These are phyloP conservation scores for Russula vinacea DNA, from an alignment of 768 basidiomycete genomes.

Conservation along the genomic window DNA sequence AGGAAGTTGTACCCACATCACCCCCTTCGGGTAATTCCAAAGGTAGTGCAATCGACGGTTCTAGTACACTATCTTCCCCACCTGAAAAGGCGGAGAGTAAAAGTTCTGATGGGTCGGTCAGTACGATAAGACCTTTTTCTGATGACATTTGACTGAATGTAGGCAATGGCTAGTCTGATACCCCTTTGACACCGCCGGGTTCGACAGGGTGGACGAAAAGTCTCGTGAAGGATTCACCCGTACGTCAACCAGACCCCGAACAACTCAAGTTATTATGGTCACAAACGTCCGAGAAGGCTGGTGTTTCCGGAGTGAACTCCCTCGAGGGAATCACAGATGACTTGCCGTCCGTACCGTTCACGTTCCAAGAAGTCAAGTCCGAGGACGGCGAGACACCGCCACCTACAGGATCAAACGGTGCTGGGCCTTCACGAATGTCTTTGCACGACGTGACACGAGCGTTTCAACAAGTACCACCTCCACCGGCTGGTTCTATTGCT, in stretches of 20 bases:
- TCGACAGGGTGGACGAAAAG: slow-evolving; percentile 56
- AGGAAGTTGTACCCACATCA: slow-evolving; percentile 15
- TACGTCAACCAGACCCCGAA: slow-evolving; percentile 73
- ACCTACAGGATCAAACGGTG: slow-evolving; percentile 48
- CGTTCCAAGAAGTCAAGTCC: slow-evolving; percentile 80
- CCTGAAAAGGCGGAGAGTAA: slow-evolving; percentile 47
- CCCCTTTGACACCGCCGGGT: slow-evolving; percentile 48
- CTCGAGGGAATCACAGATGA: slow-evolving; percentile 83
- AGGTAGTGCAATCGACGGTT: slow-evolving; percentile 1
- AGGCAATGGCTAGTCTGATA: slow-evolving; percentile 41
- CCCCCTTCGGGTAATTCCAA: slow-evolving; percentile 9
- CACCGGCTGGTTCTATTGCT: slow-evolving; percentile 47
- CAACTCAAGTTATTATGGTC: slow-evolving; percentile 85
- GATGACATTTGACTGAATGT: slow-evolving; percentile 20
- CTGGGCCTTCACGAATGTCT: slow-evolving; percentile 65
- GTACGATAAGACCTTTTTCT: slow-evolving; percentile 31
- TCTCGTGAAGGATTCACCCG: slow-evolving; percentile 64
- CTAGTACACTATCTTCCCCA: slow-evolving; percentile 34
- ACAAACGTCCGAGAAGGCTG: slow-evolving; percentile 69
- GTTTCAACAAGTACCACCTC: slow-evolving; percentile 79
- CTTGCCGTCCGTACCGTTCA: slow-evolving; percentile 72
- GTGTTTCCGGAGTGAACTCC: slow-evolving; percentile 67
- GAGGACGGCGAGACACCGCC: slow-evolving; percentile 82
- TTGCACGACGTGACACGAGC: slow-evolving; percentile 79
- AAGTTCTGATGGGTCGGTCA: slow-evolving; percentile 53